phyloP scores from a whole-genome alignment of 106 monocot genomes.

The Allium cepa region DNA sequence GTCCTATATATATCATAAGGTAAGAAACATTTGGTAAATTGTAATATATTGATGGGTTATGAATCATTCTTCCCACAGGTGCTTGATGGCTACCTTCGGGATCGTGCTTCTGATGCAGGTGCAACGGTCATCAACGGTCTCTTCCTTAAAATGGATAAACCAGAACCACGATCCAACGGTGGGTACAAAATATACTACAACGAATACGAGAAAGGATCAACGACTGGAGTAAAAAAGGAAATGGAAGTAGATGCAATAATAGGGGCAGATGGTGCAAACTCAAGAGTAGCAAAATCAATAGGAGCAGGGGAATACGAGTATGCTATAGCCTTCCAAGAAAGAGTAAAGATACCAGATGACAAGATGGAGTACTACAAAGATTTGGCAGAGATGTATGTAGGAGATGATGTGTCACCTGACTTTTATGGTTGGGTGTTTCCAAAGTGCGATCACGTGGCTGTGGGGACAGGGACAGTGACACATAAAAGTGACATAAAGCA shows the following conservation, averaged over 20 bases:
- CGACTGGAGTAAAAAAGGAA: constrained; percentile 17
- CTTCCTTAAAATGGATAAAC: constrained; percentile 41
- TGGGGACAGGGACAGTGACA: constrained; percentile 93
- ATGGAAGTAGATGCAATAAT: constrained; percentile 65
- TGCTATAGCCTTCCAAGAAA: constrained; percentile 74
- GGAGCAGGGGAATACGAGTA: constrained; percentile 91
- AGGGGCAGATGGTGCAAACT: constrained; percentile 92
- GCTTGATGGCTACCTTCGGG: constrained; percentile 67
- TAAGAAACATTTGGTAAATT: no score
- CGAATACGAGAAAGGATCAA: constrained; percentile 21
- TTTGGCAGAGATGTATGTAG: constrained; percentile 90
- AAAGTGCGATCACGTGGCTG: constrained; percentile 96
- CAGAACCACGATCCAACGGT: constrained; percentile 13
- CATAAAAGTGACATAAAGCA: constrained; percentile 91
- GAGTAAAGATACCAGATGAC: constrained; percentile 49
- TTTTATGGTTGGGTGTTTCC: constrained; percentile 99
- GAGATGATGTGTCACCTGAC: constrained; percentile 87
- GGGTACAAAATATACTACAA: constrained; percentile 49
- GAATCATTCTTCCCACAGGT: constrained; percentile 9
- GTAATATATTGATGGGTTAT: no score
- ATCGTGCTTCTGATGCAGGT: constrained; percentile 46
- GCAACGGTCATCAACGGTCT: constrained; percentile 67
- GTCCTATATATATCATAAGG: no score
- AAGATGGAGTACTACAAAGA: constrained; percentile 80
- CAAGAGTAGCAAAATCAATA: constrained; percentile 82